A percentile compares a stretch with the other conserved stretches of the same genome.
phyloP scores from a whole-genome alignment of 2,329 filamentous ascomycete genomes.

The Talaromyces sp. region DNA sequence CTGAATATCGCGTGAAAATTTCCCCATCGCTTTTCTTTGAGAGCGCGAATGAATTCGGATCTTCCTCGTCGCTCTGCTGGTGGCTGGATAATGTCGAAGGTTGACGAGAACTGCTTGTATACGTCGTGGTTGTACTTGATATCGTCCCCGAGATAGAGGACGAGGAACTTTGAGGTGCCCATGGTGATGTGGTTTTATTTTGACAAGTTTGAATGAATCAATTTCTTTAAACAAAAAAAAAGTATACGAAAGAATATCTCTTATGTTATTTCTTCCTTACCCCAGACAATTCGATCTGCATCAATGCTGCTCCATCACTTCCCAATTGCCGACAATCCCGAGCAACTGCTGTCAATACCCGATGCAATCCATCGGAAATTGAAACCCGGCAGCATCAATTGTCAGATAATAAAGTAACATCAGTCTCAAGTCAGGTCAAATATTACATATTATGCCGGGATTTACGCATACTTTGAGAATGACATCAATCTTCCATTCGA shows the following conservation, averaged over 20 bases:
- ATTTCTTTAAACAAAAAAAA: too few relatives aligned
- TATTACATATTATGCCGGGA: neutral
- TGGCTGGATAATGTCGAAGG: constrained; percentile 32
- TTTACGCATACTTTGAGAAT: neutral
- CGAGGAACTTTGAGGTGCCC: constrained; percentile 21
- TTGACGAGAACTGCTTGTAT: constrained; percentile 28
- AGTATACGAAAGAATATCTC: neutral
- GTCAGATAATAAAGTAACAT: neutral
- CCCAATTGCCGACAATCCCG: neutral
- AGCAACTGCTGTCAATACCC: neutral
- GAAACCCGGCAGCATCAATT: neutral
- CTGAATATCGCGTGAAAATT: constrained; percentile 43
- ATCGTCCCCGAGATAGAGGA: constrained; percentile 40
- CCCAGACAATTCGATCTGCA: too few relatives aligned
- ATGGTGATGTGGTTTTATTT: neutral
- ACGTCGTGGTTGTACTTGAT: constrained; percentile 42
- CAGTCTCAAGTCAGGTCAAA: neutral
- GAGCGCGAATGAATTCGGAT: constrained; percentile 31
- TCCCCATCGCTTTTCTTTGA: constrained; percentile 33
- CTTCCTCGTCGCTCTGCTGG: constrained; percentile 26
- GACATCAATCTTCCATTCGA: neutral
- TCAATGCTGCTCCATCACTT: too few relatives aligned
- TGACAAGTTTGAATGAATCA: neutral
- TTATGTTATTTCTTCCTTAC: neutral
- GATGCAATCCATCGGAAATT: neutral